These are phyloP conservation scores for Rachicladosporium sp. DNA, from an alignment of 2,329 filamentous ascomycete genomes.

Conservation along the genomic window DNA sequence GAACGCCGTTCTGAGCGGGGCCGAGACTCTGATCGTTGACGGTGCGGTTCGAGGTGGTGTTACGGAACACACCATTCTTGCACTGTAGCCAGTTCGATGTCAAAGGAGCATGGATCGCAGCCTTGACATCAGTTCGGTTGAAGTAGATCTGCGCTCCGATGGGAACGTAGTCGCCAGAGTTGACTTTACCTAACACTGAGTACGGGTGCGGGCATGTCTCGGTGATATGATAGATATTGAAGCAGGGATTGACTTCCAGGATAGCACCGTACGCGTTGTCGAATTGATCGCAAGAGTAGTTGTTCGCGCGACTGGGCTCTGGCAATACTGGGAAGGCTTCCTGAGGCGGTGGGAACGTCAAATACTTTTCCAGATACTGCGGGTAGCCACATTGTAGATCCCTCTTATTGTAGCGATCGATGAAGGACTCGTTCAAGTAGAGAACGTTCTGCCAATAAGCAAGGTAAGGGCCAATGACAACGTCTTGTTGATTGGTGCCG, in stretches of 20 bases:
- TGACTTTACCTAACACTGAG: conserved; percentile 10
- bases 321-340: conserved; percentile 22
- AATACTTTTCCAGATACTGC: conserved; percentile 27
- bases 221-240: conserved; percentile 38
- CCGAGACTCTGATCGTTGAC: conserved; percentile 25
- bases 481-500: conserved; percentile 25
- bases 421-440: conserved; percentile 29
- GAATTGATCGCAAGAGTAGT: conserved; percentile 28
- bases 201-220: conserved; percentile 33
- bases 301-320: conserved; percentile 11
- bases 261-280: conserved; percentile 28
- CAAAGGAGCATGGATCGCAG: conserved; percentile 36
- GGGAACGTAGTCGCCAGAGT: conserved; percentile 10
- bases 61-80: conserved; percentile 21
- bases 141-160: conserved; percentile 40
- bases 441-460: conserved; percentile 30
- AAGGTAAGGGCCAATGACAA: conserved; percentile 24
- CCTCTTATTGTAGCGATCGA: conserved; percentile 21
- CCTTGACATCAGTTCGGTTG: conserved; percentile 40
- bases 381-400: conserved; percentile 24
- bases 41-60: conserved; percentile 10
- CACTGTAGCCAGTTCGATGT: conserved; percentile 14
- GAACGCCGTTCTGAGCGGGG: conserved; percentile 27
- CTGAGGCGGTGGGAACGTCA: conserved; percentile 29
- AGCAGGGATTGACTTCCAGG: conserved; percentile 36